A percentile compares a stretch with the other conserved stretches of the same genome.
These are phyloP conservation scores for Citeromyces matritensis DNA, from an alignment of 805 yeast genomes.

Conservation along the genomic window DNA sequence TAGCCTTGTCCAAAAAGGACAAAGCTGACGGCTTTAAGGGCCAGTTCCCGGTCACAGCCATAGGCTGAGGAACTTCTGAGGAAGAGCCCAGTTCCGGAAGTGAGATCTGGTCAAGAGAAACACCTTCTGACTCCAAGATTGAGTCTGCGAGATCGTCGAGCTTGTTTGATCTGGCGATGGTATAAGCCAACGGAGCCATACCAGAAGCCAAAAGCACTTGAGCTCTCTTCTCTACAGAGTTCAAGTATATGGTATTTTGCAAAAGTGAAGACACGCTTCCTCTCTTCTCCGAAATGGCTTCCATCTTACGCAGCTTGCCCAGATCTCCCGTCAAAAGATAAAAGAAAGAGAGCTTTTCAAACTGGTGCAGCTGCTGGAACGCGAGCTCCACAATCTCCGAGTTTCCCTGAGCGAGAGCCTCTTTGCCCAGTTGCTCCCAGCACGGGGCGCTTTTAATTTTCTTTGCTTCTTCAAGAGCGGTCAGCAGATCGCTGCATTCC, in stretches of 20 bases:
- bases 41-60: constrained; percentile 46
- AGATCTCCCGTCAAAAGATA: constrained; percentile 76
- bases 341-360: constrained; percentile 82
- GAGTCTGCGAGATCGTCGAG: constrained; percentile 59
- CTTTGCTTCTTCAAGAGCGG: constrained; percentile 83
- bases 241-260: constrained; percentile 68
- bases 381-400: constrained; percentile 72
- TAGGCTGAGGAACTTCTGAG: constrained; percentile 28
- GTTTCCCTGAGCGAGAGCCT: constrained; percentile 85
- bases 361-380: constrained; percentile 72
- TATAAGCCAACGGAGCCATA: constrained; percentile 78
- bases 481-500: constrained; percentile 78
- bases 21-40: constrained; percentile 61
- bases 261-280: constrained; percentile 68
- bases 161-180: constrained; percentile 81
- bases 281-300: constrained; percentile 77
- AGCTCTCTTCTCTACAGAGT: constrained; percentile 63
- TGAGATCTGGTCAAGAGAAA: constrained; percentile 44
- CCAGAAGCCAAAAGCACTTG: constrained; percentile 66
- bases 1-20: constrained; percentile 77
- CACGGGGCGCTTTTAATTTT: constrained; percentile 48
- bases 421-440: constrained; percentile 77
- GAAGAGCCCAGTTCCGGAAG: constrained; percentile 39
- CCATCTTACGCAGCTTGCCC: constrained; percentile 69
- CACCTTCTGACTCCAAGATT: constrained; percentile 56